A percentile compares a stretch with the other conserved stretches of the same genome.
phyloP scores from a whole-genome alignment of 768 basidiomycete genomes.

The Leucosporidium yakuticum region DNA sequence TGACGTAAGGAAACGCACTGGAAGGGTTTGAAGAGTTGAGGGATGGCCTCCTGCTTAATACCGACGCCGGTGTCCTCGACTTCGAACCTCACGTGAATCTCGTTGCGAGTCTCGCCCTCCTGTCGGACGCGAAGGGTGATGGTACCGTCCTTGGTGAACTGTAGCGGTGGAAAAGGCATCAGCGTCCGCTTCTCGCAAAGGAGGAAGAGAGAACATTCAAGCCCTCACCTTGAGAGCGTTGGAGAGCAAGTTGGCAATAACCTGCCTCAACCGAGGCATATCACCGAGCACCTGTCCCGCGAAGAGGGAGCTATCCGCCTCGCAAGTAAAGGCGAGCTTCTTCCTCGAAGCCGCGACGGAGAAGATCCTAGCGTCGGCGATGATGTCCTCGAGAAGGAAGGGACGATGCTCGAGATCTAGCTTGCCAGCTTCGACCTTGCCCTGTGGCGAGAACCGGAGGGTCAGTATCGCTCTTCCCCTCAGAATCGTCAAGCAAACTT shows the following conservation, averaged over 20 bases:
- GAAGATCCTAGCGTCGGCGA: slow-evolving; percentile 89
- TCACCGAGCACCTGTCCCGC: slow-evolving; percentile 93
- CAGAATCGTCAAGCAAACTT: too few relatives aligned
- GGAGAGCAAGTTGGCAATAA: slow-evolving; percentile 72
- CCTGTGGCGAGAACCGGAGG: neutral
- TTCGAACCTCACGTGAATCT: slow-evolving; percentile 87
- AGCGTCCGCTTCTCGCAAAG: too few relatives aligned
- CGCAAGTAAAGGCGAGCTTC: slow-evolving; percentile 86
- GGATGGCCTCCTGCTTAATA: slow-evolving; percentile 91
- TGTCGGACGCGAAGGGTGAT: slow-evolving; percentile 23
- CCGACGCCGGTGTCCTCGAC: slow-evolving; percentile 96
- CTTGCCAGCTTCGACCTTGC: slow-evolving; percentile 37
- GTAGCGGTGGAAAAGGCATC: too few relatives aligned
- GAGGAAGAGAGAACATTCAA: too few relatives aligned
- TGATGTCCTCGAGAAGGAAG: slow-evolving; percentile 56
- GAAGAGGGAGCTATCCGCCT: slow-evolving; percentile 75
- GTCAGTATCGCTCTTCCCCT: too few relatives aligned
- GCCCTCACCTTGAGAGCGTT: slow-evolving; percentile 62
- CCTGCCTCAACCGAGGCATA: slow-evolving; percentile 65
- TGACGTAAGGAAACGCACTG: too few relatives aligned
- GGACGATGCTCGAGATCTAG: slow-evolving; percentile 29
- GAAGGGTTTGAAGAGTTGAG: slow-evolving; percentile 96
- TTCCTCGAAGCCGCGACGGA: slow-evolving; percentile 93
- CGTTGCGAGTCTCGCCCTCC: slow-evolving; percentile 49
- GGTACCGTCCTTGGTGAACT: slow-evolving; percentile 58